Evolutionary conservation across 169 alveolate species (phyloP).

Genomic region (Plasmodium fragile): DNA sequence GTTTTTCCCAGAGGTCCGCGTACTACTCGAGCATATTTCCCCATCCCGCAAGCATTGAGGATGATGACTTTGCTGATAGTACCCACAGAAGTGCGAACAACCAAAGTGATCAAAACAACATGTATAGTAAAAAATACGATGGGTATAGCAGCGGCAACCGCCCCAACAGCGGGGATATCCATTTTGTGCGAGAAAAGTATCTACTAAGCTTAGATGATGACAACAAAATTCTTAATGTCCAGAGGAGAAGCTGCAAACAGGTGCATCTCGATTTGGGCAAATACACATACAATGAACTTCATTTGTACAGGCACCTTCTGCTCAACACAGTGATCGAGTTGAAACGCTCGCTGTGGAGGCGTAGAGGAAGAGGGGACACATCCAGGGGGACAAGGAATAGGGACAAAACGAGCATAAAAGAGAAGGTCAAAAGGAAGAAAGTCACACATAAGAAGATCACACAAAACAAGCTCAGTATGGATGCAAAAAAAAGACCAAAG

Average conservation of each 20-base stretch:
- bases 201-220: conserved; percentile 22
- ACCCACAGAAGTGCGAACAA: not conserved
- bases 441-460: not conserved
- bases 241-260: conserved; percentile 22
- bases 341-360: not conserved
- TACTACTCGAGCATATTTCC: conserved; percentile 58
- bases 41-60: not conserved
- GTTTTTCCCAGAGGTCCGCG: conserved; percentile 51
- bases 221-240: conserved; percentile 1
- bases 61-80: not conserved
- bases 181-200: conserved; percentile 46
- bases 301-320: conserved; percentile 55
- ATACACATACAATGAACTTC: conserved; percentile 56
- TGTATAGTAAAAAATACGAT: not conserved
- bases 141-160: not conserved
- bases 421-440: not conserved
- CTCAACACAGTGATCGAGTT: conserved; percentile 16
- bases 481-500: not conserved
- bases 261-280: conserved; percentile 25
- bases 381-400: not conserved
- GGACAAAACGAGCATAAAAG: not conserved
- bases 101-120: not conserved
- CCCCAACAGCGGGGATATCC: not conserved
- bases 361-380: not conserved
- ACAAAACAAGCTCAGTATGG: not conserved